A percentile compares a stretch with the other conserved stretches of the same genome.
Conservation (phyloP, 371 early-diverging fungal genomes). For the Mortierella sp. region DNA sequence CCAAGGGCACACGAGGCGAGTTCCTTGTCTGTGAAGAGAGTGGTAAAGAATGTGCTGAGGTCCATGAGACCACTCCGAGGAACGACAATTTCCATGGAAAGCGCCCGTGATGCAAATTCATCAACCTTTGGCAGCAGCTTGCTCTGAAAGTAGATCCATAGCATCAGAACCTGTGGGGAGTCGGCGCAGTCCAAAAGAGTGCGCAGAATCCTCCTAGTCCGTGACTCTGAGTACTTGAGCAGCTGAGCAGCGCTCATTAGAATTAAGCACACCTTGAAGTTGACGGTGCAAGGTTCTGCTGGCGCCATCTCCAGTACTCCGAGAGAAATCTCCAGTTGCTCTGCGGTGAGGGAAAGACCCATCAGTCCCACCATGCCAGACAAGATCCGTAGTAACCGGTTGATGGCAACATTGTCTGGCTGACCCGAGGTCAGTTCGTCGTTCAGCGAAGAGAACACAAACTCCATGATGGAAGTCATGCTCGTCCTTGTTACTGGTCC, state of each 20-base stretch:
- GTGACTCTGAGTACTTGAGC: constrained; percentile 32
- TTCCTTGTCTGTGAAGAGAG: constrained; percentile 35
- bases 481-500: constrained; percentile 48
- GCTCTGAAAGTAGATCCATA: constrained; percentile 41
- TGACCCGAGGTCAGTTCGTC: constrained; percentile 41
- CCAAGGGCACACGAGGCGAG: constrained; percentile 42
- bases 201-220: constrained; percentile 33
- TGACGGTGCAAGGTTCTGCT: constrained; percentile 35
- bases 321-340: constrained; percentile 50
- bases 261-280: constrained; percentile 48
- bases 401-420: constrained; percentile 38
- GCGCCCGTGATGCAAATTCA: constrained; percentile 45
- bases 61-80: constrained; percentile 45
- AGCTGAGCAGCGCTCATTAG: constrained; percentile 49
- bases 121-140: constrained; percentile 45
- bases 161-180: constrained; percentile 41
- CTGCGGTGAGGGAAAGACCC: constrained; percentile 33
- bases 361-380: constrained; percentile 55
- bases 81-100: constrained; percentile 49
- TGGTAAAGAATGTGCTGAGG: constrained; percentile 24
- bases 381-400: constrained; percentile 40
- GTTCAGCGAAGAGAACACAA: constrained; percentile 51
- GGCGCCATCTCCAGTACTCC: constrained; percentile 47
- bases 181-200: constrained; percentile 30
- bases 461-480: constrained; percentile 50